These are phyloP conservation scores for Pythium periplocum DNA, from an alignment of 352 stramenopile genomes.

Conservation along the genomic window DNA sequence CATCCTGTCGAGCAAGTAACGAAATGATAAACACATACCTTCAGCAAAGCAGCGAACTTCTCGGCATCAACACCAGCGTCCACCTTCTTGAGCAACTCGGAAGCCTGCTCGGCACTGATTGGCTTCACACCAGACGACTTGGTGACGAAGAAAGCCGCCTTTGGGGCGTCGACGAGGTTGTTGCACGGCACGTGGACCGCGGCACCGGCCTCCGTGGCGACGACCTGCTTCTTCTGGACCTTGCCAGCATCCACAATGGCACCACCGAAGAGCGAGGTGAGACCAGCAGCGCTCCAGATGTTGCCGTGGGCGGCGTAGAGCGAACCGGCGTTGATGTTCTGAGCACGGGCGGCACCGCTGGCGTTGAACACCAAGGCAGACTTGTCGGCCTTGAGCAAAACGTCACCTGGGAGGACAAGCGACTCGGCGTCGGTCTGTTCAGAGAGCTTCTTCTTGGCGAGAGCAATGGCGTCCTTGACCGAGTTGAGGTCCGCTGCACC, in stretches of 20 bases:
- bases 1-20: background rate
- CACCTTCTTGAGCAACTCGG: slow-evolving; percentile 38
- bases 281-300: slow-evolving; percentile 62
- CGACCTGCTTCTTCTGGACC: slow-evolving; percentile 55
- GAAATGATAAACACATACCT: slow-evolving; percentile 11
- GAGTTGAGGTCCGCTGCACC: slow-evolving; percentile 43
- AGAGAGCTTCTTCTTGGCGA: slow-evolving; percentile 74
- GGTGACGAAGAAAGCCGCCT: slow-evolving; percentile 60
- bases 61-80: slow-evolving; percentile 42
- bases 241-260: slow-evolving; percentile 49
- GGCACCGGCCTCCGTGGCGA: slow-evolving; percentile 34
- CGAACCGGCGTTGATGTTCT: slow-evolving; percentile 50
- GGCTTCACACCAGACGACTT: slow-evolving; percentile 53
- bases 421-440: slow-evolving; percentile 46
- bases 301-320: slow-evolving; percentile 66
- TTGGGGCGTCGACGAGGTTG: slow-evolving; percentile 66
- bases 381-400: slow-evolving; percentile 58
- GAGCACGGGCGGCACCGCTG: slow-evolving; percentile 42
- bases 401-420: slow-evolving; percentile 47
- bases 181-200: slow-evolving; percentile 73
- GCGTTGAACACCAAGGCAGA: slow-evolving; percentile 69
- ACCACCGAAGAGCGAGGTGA: slow-evolving; percentile 71
- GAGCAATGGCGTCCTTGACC: slow-evolving; percentile 44
- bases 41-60: slow-evolving; percentile 63
- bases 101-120: slow-evolving; percentile 49